Conservation (phyloP, 306 rosid species). For the Canavalia ensiformis region DNA sequence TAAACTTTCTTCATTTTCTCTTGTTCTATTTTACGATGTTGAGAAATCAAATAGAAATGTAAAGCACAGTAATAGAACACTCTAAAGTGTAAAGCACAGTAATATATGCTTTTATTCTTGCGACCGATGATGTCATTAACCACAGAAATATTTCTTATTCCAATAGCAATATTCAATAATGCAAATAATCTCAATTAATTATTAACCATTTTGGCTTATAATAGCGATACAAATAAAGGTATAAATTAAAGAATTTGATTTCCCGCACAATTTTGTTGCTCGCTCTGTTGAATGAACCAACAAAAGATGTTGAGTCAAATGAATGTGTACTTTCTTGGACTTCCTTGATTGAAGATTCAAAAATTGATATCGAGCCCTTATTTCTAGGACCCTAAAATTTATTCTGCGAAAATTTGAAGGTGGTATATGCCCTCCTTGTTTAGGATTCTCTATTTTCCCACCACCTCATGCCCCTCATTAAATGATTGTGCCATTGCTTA, state of each 20-base stretch:
- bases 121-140: background rate
- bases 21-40: too few relatives aligned
- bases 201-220: slow-evolving; percentile 38
- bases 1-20: too few relatives aligned
- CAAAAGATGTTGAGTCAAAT: slow-evolving; percentile 24
- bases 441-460: slow-evolving; percentile 38
- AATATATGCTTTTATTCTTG: slow-evolving; percentile 1
- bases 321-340: slow-evolving; percentile 34
- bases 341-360: slow-evolving; percentile 46
- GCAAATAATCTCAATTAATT: slow-evolving; percentile 33
- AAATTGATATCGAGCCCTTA: slow-evolving; percentile 43
- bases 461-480: background rate
- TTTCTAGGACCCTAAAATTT: slow-evolving; percentile 17
- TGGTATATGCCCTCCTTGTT: slow-evolving; percentile 13
- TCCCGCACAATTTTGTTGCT: slow-evolving; percentile 11
- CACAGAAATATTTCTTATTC: slow-evolving; percentile 27
- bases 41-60: too few relatives aligned
- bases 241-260: slow-evolving; percentile 20
- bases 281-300: slow-evolving; percentile 34
- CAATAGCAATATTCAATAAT: slow-evolving; percentile 30
- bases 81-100: background rate
- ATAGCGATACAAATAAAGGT: slow-evolving; percentile 11
- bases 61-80: background rate
- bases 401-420: slow-evolving; percentile 42
- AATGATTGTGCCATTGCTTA: slow-evolving; percentile 54